phyloP scores from a whole-genome alignment of 2,329 filamentous ascomycete species.

The Elsinoe australis region DNA sequence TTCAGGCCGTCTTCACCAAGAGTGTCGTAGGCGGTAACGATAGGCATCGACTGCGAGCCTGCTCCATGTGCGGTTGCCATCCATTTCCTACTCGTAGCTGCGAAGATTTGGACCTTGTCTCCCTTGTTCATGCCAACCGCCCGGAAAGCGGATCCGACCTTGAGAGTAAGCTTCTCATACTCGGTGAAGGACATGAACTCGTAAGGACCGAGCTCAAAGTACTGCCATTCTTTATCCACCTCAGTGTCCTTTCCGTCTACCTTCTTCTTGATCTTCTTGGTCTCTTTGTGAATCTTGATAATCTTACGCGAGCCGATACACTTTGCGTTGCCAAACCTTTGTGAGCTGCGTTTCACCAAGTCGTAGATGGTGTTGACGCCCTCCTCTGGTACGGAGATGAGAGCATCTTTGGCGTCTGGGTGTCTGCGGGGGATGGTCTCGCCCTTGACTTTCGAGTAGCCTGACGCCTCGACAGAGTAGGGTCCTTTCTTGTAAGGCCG shows the following conservation, averaged over 20 bases:
- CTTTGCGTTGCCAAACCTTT: conserved; percentile 47
- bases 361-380: conserved; percentile 73
- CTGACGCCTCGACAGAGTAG: conserved; percentile 65
- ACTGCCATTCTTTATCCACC: conserved; percentile 86
- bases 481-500: conserved; percentile 56
- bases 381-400: conserved; percentile 57
- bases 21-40: conserved; percentile 93
- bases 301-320: conserved; percentile 61
- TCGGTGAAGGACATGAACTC: conserved; percentile 70
- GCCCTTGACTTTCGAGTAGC: conserved; percentile 60
- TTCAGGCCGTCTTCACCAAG: conserved; percentile 75
- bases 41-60: conserved; percentile 75
- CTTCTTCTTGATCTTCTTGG: conserved; percentile 82
- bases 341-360: conserved; percentile 62
- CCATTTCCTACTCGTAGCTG: conserved; percentile 78
- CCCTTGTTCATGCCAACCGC: conserved; percentile 61
- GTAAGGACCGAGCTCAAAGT: conserved; percentile 75
- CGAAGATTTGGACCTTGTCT: conserved; percentile 73
- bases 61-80: conserved; percentile 61
- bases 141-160: conserved; percentile 65
- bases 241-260: conserved; percentile 71
- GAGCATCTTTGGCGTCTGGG: conserved; percentile 60
- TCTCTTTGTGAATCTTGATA: conserved; percentile 70
- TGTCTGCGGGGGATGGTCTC: conserved; percentile 80
- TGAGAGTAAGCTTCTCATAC: conserved; percentile 62